phyloP scores from a whole-genome alignment of 371 early-diverging fungal species.

The Capniomyces stellatus region DNA sequence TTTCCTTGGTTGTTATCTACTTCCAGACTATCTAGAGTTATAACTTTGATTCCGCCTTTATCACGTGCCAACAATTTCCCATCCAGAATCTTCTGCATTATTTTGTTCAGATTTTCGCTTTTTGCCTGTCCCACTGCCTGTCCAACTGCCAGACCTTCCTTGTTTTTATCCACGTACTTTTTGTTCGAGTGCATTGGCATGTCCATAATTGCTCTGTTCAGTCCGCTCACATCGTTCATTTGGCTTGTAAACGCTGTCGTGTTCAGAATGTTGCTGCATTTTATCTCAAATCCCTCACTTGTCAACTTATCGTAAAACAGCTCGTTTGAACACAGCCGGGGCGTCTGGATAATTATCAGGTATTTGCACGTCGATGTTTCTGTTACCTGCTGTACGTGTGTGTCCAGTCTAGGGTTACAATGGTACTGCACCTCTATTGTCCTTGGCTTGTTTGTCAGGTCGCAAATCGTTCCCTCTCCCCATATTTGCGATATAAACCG shows the following conservation, averaged over 20 bases:
- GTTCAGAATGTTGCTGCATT: slow-evolving; percentile 17
- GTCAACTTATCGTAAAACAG: slow-evolving; percentile 29
- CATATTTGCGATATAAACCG: slow-evolving; percentile 44
- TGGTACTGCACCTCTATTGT: slow-evolving; percentile 59
- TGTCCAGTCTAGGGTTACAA: slow-evolving; percentile 35
- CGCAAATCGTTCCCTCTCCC: slow-evolving; percentile 52
- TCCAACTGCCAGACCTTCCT: too few species aligned
- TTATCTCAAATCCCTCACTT: slow-evolving; percentile 31
- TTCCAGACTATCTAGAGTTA: too few species aligned
- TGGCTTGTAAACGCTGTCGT: neutral
- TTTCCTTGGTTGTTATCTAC: too few species aligned
- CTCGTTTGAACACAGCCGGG: slow-evolving; percentile 45
- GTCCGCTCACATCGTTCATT: too few species aligned
- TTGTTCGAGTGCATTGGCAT: too few species aligned
- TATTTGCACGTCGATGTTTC: slow-evolving; percentile 51
- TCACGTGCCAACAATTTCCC: too few species aligned
- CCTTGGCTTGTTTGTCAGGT: slow-evolving; percentile 45
- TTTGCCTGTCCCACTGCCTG: too few species aligned
- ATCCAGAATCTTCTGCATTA: too few species aligned
- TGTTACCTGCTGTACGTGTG: slow-evolving; percentile 34
- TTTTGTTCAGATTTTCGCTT: too few species aligned
- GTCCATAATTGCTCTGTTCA: too few species aligned
- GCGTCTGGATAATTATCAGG: slow-evolving; percentile 45
- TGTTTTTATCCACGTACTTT: too few species aligned
- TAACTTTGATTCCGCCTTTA: too few species aligned